Evolutionary conservation across 495 filamentous ascomycete genomes (phyloP).

Genomic region (Aspergillus egyptiacus): DNA sequence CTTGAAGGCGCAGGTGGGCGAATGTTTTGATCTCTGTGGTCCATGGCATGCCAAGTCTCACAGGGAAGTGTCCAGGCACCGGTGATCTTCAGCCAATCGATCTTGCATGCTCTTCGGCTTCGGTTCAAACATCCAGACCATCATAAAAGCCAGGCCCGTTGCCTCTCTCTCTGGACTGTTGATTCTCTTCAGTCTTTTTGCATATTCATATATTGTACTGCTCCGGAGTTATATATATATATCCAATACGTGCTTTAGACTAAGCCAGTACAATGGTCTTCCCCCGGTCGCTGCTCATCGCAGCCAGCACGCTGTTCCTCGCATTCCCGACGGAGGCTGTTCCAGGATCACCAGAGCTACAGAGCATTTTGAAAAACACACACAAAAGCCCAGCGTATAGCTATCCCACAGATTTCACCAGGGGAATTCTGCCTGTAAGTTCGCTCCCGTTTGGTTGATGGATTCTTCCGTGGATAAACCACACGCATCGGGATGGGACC

Average conservation of each 20-base stretch:
- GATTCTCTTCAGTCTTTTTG: no score
- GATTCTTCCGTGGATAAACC: background rate
- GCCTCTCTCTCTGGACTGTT: no score
- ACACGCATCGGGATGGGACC: background rate
- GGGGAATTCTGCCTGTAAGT: constrained; percentile 41
- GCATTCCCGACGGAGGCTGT: constrained; percentile 22
- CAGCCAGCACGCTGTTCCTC: constrained; percentile 23
- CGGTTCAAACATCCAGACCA: no score
- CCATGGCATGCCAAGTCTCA: constrained; percentile 9
- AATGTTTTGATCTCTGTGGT: constrained; percentile 3
- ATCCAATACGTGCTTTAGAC: no score
- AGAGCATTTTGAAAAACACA: constrained; percentile 41
- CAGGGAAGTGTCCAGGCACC: background rate
- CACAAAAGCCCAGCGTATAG: constrained; percentile 35
- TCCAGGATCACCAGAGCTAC: constrained; percentile 30
- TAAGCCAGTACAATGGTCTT: constrained; percentile 10
- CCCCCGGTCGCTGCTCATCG: constrained; percentile 17
- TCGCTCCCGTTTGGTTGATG: background rate
- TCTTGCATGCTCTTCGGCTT: constrained; percentile 7
- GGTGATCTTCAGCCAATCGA: constrained; percentile 11
- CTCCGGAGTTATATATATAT: no score
- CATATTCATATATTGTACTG: no score
- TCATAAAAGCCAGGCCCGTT: no score
- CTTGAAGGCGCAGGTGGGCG: constrained; percentile 1
- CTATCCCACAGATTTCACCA: constrained; percentile 44